phyloP scores from a whole-genome alignment of 2,329 filamentous ascomycete species.

The Alternaria brassicae region DNA sequence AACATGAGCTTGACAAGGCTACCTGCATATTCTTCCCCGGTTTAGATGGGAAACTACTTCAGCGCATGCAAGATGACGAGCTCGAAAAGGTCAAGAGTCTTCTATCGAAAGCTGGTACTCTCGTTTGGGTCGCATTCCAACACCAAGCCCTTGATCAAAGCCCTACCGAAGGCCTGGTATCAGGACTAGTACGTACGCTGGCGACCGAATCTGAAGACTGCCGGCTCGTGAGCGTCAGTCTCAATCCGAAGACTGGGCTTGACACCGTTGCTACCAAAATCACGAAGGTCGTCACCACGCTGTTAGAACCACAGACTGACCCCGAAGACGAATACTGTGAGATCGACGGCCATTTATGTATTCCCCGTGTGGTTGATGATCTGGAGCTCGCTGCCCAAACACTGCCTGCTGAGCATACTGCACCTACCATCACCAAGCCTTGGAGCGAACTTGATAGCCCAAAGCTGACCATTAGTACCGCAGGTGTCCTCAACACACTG shows the following conservation, averaged over 20 bases:
- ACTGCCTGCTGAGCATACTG: not conserved
- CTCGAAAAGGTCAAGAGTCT: conserved; percentile 14
- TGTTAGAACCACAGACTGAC: not conserved
- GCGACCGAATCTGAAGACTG: conserved; percentile 18
- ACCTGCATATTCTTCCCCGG: conserved; percentile 16
- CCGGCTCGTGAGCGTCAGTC: conserved; percentile 15
- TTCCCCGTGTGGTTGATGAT: conserved; percentile 18
- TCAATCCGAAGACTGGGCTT: not conserved
- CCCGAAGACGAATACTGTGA: conserved; percentile 24
- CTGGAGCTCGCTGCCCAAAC: not conserved
- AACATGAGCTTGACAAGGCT: conserved; percentile 7
- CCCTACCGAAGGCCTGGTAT: conserved; percentile 14
- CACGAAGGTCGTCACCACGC: not conserved
- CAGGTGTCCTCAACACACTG: conserved; percentile 23
- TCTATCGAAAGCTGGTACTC: not conserved
- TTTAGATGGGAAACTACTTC: conserved; percentile 12
- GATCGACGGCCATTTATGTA: conserved; percentile 8
- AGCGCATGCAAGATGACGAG: conserved; percentile 6
- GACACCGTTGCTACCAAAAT: conserved; percentile 1
- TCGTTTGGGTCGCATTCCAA: conserved; percentile 15
- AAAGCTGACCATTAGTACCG: conserved; percentile 17
- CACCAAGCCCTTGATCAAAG: not conserved
- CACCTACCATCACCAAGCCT: conserved; percentile 20
- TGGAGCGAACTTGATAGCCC: conserved; percentile 20
- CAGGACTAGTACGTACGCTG: conserved; percentile 19